Evolutionary conservation across 2,329 filamentous ascomycete genomes (phyloP).

Genomic region (Knoxdaviesia capensis): DNA sequence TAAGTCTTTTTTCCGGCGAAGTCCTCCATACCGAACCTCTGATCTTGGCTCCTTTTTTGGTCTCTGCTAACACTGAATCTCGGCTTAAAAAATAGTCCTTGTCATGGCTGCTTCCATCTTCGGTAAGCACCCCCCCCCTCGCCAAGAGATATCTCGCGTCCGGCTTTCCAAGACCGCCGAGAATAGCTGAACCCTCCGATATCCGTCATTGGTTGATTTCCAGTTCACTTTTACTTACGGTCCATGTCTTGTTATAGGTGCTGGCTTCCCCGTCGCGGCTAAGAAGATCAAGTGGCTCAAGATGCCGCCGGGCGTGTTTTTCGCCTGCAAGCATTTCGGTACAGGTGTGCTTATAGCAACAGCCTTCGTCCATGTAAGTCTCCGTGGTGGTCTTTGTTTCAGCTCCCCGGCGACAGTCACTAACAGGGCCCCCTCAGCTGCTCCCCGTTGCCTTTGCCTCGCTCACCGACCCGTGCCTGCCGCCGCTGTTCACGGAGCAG

Average conservation of each 20-base stretch:
- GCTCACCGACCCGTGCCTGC: slow-evolving; percentile 45
- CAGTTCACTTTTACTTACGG: too few relatives aligned
- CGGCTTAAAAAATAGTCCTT: slow-evolving; percentile 17
- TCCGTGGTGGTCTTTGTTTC: background rate
- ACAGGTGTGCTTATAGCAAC: slow-evolving; percentile 59
- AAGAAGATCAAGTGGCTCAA: slow-evolving; percentile 38
- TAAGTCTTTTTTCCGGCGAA: slow-evolving; percentile 10
- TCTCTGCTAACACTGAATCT: too few relatives aligned
- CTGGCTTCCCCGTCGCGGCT: slow-evolving; percentile 29
- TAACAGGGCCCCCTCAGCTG: slow-evolving; percentile 19
- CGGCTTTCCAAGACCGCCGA: too few relatives aligned
- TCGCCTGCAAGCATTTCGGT: slow-evolving; percentile 48
- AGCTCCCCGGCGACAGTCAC: background rate
- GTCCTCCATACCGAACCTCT: background rate
- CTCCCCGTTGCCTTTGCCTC: slow-evolving; percentile 45
- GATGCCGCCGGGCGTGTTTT: slow-evolving; percentile 34
- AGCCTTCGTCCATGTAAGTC: slow-evolving; percentile 53
- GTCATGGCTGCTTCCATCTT: slow-evolving; percentile 19
- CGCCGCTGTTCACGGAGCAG: slow-evolving; percentile 51
- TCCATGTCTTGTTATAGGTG: slow-evolving; percentile 14
- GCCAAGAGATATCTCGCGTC: too few relatives aligned
- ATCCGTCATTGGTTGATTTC: too few relatives aligned
- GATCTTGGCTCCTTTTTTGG: slow-evolving; percentile 1
- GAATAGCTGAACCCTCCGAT: too few relatives aligned
- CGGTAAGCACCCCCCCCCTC: too few relatives aligned